phyloP scores from a whole-genome alignment of 768 basidiomycete species.

The Tulasnella sp. region DNA sequence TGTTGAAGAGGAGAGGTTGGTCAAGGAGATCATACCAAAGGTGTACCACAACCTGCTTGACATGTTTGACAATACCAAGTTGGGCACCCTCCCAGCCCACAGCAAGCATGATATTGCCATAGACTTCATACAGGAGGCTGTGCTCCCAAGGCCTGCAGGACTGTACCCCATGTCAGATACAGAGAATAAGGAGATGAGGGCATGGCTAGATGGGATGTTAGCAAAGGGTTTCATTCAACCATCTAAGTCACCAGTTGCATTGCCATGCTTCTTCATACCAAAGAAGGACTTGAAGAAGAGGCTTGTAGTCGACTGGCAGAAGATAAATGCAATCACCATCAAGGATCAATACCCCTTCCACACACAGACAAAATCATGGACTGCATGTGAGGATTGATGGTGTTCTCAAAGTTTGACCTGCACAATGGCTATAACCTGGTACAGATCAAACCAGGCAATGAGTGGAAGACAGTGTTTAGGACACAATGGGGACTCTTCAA shows the following conservation, averaged over 20 bases:
- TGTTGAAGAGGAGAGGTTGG: no score
- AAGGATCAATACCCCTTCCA: not conserved
- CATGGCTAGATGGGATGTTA: not conserved
- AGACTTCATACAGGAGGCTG: conserved; percentile 26
- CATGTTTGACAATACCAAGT: conserved; percentile 25
- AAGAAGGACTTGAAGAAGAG: not conserved
- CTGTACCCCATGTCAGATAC: not conserved
- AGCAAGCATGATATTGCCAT: conserved; percentile 31
- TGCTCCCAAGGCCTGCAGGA: not conserved
- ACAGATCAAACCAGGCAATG: no score
- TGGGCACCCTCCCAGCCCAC: conserved; percentile 30
- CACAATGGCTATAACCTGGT: no score
- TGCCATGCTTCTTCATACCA: not conserved
- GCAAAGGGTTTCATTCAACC: not conserved
- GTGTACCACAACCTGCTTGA: conserved; percentile 26
- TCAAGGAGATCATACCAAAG: conserved; percentile 21
- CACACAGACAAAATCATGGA: not conserved
- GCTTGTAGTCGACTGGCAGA: not conserved
- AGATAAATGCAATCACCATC: not conserved
- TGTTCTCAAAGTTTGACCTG: no score
- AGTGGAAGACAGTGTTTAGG: conserved; percentile 29
- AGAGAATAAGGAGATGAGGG: not conserved
- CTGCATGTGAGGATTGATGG: no score
- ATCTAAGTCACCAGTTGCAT: not conserved
- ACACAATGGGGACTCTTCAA: conserved; percentile 23